phyloP scores from a whole-genome alignment of 2,329 filamentous ascomycete species.

The Hawksworthiomyces lignivorus region DNA sequence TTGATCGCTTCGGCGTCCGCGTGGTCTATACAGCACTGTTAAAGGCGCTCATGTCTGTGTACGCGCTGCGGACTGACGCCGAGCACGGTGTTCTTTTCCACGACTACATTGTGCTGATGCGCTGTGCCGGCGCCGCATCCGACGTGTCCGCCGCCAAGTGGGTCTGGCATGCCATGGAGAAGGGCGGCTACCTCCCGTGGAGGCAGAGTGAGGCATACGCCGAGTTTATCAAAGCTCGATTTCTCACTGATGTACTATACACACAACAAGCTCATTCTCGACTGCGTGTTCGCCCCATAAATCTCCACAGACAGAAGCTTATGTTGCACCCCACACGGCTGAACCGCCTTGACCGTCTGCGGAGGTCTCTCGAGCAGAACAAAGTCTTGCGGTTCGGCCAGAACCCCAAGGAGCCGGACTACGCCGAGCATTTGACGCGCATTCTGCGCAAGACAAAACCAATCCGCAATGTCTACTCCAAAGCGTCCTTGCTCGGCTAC shows the following conservation, averaged over 20 bases:
- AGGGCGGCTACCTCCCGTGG: conserved; percentile 15
- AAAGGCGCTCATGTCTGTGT: conserved; percentile 25
- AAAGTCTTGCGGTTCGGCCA: conserved; percentile 22
- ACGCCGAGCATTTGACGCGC: conserved; percentile 23
- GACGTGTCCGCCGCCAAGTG: conserved; percentile 26
- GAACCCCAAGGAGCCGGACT: conserved; percentile 18
- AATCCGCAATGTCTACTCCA: conserved; percentile 22
- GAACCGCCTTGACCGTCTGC: conserved; percentile 19
- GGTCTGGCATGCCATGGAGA: conserved; percentile 19
- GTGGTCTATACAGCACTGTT: conserved; percentile 31
- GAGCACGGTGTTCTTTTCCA: conserved; percentile 23
- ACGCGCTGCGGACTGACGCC: conserved; percentile 23
- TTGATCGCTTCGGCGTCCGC: conserved; percentile 40
- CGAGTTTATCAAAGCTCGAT: conserved; percentile 42
- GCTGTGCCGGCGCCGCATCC: conserved; percentile 38
- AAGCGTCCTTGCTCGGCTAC: conserved; percentile 20
- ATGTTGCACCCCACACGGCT: conserved; percentile 15
- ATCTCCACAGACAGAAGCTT: conserved; percentile 8
- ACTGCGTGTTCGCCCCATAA: conserved; percentile 29
- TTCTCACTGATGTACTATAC: conserved; percentile 38
- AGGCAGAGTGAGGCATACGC: conserved; percentile 26
- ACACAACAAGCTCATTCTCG: conserved; percentile 36
- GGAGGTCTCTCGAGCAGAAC: conserved; percentile 9
- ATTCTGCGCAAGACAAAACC: conserved; percentile 21
- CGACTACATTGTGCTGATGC: conserved; percentile 38